Evolutionary conservation across 139 green algal genomes (phyloP).

Genomic region (Micractinium conductrix): DNA sequence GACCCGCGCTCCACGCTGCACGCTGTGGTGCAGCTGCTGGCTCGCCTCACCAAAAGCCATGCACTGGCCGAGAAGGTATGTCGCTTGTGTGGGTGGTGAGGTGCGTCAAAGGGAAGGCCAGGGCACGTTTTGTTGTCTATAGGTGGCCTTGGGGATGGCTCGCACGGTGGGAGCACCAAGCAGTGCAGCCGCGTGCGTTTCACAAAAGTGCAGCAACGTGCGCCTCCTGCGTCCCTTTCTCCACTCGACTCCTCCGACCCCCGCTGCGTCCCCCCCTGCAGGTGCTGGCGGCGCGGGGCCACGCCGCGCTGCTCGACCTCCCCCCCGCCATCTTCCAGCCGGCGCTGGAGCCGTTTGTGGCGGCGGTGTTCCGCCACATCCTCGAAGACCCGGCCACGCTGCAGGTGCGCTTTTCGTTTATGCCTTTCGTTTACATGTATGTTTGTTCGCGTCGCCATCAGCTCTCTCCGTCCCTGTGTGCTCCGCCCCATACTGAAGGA

Average conservation of each 20-base stretch:
- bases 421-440: no score
- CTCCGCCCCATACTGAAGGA: no score
- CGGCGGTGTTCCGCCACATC: slow-evolving; percentile 85
- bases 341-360: slow-evolving; percentile 72
- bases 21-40: slow-evolving; percentile 84
- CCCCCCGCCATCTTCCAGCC: slow-evolving; percentile 64
- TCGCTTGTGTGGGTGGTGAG: no score
- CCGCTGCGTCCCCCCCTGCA: slow-evolving; percentile 1
- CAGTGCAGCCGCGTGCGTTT: no score
- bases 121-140: no score
- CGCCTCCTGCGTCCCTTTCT: no score
- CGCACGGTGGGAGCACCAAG: no score
- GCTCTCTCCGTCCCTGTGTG: no score
- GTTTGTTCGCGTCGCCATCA: no score
- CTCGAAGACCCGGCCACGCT: slow-evolving; percentile 92
- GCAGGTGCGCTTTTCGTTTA: slow-evolving; percentile 32
- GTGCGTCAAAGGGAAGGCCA: no score
- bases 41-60: slow-evolving; percentile 76
- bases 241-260: neutral
- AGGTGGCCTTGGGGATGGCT: no score
- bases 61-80: slow-evolving; percentile 73
- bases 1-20: slow-evolving; percentile 71
- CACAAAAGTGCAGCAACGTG: no score
- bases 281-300: slow-evolving; percentile 64
- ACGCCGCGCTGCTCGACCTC: slow-evolving; percentile 77